A percentile compares a stretch with the other conserved stretches of the same genome.
phyloP scores from a whole-genome alignment of 2,329 filamentous ascomycete genomes.

The Colletotrichum tropicale region DNA sequence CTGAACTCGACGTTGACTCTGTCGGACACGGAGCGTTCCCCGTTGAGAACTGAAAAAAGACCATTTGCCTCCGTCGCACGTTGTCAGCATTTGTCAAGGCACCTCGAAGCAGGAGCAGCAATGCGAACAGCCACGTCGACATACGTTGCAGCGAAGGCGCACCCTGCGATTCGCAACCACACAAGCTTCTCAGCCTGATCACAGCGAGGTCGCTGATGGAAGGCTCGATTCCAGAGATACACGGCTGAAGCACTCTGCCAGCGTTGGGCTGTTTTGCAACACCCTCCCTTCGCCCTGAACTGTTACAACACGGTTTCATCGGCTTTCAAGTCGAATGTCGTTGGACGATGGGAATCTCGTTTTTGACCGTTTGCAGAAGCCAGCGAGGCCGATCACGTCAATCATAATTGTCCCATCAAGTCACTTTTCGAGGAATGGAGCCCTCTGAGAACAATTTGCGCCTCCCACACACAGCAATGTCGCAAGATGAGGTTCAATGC shows the following conservation, averaged over 20 bases:
- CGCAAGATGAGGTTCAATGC: background rate
- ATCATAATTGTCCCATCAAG: background rate
- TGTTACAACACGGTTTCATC: conserved; percentile 6
- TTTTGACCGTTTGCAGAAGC: background rate
- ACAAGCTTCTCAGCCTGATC: background rate
- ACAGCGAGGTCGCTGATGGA: background rate
- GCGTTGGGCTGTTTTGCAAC: background rate
- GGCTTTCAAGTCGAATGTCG: background rate
- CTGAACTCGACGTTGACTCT: background rate
- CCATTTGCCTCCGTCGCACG: background rate
- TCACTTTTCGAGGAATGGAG: background rate
- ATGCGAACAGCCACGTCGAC: background rate
- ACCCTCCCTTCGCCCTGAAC: background rate
- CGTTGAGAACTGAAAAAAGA: background rate
- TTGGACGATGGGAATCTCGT: background rate
- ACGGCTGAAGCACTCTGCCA: background rate
- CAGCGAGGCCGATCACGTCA: background rate
- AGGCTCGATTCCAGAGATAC: background rate
- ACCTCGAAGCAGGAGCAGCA: background rate
- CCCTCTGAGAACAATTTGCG: background rate
- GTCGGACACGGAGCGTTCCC: background rate
- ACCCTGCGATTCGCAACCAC: background rate
- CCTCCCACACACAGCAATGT: background rate
- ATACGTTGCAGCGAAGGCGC: background rate
- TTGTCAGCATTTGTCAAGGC: background rate